Conservation (phyloP, 2,329 filamentous ascomycete species). For the Penicillium sp. region DNA sequence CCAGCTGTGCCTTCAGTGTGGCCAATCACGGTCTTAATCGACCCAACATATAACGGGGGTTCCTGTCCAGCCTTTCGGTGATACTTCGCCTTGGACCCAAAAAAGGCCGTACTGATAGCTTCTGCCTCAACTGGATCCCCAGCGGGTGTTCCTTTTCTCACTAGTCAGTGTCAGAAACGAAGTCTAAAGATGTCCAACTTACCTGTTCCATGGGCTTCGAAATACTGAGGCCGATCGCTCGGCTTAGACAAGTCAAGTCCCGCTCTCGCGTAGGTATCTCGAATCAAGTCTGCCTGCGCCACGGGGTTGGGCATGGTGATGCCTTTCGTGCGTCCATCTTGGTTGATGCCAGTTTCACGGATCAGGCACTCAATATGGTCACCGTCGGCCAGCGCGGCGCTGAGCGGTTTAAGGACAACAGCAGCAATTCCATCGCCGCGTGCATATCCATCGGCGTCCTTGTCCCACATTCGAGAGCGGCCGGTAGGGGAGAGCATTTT, state of each 20-base stretch:
- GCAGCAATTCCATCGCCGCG: conserved; percentile 54
- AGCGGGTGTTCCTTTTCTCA: conserved; percentile 20
- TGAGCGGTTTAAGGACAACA: conserved; percentile 53
- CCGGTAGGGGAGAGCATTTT: conserved; percentile 53
- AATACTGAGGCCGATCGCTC: conserved; percentile 39
- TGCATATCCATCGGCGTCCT: conserved; percentile 49
- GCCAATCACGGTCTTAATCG: conserved; percentile 34
- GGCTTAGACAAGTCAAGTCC: conserved; percentile 34
- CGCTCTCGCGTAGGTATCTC: conserved; percentile 38
- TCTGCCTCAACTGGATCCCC: conserved; percentile 25
- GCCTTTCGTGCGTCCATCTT: conserved; percentile 37
- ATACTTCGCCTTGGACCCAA: conserved; percentile 13
- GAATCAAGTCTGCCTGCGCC: conserved; percentile 44
- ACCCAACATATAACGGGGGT: conserved; percentile 28
- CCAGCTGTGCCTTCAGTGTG: conserved; percentile 37
- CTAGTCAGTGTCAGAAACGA: conserved; percentile 2
- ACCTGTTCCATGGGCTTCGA: conserved; percentile 50
- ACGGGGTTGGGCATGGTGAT: conserved; percentile 36
- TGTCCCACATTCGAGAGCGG: conserved; percentile 51
- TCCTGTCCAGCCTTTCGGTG: conserved; percentile 2
- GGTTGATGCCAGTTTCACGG: conserved; percentile 36
- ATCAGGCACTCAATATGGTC: conserved; percentile 46
- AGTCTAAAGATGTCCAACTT: not conserved
- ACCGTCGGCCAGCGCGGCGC: conserved; percentile 47
- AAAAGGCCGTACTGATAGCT: conserved; percentile 24